Evolutionary conservation across 208 protist species (phyloP), one percentile per base, ranked within the genome.

Genomic region (Acanthamoeba royreba): DNA sequence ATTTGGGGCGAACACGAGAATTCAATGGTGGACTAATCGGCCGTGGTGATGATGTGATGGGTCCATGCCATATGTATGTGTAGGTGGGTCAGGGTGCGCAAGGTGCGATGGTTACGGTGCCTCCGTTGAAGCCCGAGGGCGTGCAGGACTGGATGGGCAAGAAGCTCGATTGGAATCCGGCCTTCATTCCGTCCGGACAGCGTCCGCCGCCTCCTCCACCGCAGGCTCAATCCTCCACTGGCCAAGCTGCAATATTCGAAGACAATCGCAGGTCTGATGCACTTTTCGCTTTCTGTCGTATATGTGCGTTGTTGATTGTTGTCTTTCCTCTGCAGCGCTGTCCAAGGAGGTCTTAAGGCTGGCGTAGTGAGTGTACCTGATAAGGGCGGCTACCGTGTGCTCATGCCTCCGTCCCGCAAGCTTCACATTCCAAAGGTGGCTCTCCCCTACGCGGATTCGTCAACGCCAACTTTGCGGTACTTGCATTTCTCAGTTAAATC

Each of bases 141-240:
- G 77, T 58, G 1, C 43, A 58, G 43, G 77, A 87, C 47, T 87
- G 77, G 77, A 25, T 87, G 77, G 77, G 77, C 47, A 58, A 87
- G 47, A 87, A 87, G 77, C 43, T 87, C 46, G 77, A 58, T 17
- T 87, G 77, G 77, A 87, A 87, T 53, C 77, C 77, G 42, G 19
- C 77, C 38, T 87, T 87, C 31, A 87, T 87, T 40, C 77, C 77
- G 9, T 87, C 77, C 4, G 22, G 42, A 4, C 77, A 87, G 31
- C 43, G 77, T 28, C 46, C 77, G 25, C n/a, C 47, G 13, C 77
- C 77, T 25, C 77, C 77, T 3, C 46, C 77, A 28, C 43, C 47
- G 4, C 47, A 25, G 17, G 33, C 43, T 13, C 46, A 43, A 17
- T 25, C 77, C n/a, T 28, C 77, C 43, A n/a, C n/a, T n/a, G 77